Evolutionary conservation across 257 asterid genomes (phyloP).

Genomic region (Salvia splendens): DNA sequence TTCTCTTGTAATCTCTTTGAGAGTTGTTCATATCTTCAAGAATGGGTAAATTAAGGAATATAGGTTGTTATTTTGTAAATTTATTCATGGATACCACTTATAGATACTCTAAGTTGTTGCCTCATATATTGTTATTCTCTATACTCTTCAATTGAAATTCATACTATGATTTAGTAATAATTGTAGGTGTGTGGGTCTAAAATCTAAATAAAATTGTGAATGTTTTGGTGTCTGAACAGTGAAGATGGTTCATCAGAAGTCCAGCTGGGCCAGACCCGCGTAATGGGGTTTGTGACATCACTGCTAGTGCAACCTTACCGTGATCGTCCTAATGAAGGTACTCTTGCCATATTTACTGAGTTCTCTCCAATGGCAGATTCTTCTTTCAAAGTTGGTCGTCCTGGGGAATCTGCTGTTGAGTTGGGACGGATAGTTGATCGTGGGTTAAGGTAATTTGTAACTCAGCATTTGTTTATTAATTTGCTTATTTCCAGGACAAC

Average conservation of each 20-base stretch:
- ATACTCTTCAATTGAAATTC: background rate
- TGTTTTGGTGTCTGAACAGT: constrained; percentile 46
- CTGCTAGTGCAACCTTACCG: constrained; percentile 89
- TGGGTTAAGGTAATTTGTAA: constrained; percentile 69
- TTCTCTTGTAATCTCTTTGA: background rate
- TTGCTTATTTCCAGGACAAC: background rate
- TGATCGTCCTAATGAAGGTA: constrained; percentile 92
- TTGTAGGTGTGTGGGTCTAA: constrained; percentile 12
- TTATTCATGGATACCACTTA: background rate
- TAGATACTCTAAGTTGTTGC: background rate
- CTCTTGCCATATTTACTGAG: constrained; percentile 77
- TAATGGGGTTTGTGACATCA: constrained; percentile 79
- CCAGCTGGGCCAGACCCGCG: constrained; percentile 87
- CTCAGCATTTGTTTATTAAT: background rate
- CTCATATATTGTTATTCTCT: background rate
- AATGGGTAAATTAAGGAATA: no score
- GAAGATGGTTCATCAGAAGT: constrained; percentile 98
- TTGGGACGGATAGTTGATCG: constrained; percentile 95
- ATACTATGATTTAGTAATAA: background rate
- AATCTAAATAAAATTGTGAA: constrained; percentile 1
- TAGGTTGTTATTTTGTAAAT: no score
- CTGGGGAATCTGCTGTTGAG: constrained; percentile 88
- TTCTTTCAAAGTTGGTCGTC: constrained; percentile 87
- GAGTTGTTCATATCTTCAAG: no score
- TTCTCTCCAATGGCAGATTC: constrained; percentile 99